Evolutionary conservation across 345 rosid species (phyloP).

Genomic region (Syzygium aromaticum): DNA sequence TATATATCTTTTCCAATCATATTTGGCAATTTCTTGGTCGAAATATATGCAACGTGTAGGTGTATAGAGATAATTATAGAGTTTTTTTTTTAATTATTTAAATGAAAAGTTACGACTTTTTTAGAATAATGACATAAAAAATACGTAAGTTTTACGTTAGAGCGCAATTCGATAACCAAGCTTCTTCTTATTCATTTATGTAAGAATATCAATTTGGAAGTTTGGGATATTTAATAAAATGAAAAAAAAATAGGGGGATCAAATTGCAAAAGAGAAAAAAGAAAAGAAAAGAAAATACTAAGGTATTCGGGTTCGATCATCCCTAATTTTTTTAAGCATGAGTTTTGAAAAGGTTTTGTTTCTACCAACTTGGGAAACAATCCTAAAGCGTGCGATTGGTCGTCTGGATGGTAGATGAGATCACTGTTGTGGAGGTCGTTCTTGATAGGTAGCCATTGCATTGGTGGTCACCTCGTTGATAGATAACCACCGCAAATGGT

Average conservation of each 20-base stretch:
- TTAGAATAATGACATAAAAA: neutral
- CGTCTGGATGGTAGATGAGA: too few relatives aligned
- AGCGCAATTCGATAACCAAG: accelerated
- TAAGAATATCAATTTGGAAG: neutral
- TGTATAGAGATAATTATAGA: too few relatives aligned
- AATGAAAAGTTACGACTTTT: neutral
- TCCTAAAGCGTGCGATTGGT: too few relatives aligned
- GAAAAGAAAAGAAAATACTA: neutral
- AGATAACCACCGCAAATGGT: too few relatives aligned
- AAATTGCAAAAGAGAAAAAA: too few relatives aligned
- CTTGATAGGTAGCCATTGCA: too few relatives aligned
- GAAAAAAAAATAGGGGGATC: neutral
- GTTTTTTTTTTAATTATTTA: neutral
- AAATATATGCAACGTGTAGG: neutral
- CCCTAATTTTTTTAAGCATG: too few relatives aligned
- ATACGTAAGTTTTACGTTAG: neutral
- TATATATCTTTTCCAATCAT: too few relatives aligned
- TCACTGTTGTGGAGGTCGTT: too few relatives aligned
- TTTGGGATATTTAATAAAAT: neutral
- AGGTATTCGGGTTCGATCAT: neutral
- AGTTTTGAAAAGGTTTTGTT: too few relatives aligned
- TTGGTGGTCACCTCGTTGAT: too few relatives aligned
- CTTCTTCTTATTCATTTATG: accelerated
- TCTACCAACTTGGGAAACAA: too few relatives aligned
- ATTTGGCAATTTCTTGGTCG: neutral